Evolutionary conservation across 202 grass and related monocot genomes (phyloP).

Genomic region (Setaria italica): DNA sequence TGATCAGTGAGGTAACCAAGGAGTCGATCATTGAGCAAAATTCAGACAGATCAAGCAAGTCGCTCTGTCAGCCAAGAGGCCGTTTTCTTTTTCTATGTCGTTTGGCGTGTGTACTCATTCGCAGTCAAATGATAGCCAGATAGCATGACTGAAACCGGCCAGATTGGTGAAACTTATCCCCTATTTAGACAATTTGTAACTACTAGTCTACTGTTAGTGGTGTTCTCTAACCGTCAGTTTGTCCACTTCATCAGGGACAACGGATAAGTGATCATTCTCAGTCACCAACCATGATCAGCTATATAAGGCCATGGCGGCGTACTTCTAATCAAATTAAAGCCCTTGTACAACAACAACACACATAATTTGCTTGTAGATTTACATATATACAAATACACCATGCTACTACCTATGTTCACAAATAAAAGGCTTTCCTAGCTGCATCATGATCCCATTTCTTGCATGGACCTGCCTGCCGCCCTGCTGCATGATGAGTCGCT

Average conservation of each 20-base stretch:
- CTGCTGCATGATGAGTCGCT: not conserved
- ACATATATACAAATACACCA: not conserved
- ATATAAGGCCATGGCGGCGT: not conserved
- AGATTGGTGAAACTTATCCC: not conserved
- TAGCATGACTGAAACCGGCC: not conserved
- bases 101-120: not conserved
- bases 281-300: slow-evolving; percentile 10
- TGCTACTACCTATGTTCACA: not conserved
- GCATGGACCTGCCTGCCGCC: slow-evolving; percentile 26
- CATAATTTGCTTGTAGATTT: not conserved
- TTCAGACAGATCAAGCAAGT: not conserved
- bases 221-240: slow-evolving; percentile 15
- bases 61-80: not conserved
- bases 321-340: not conserved
- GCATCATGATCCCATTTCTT: not conserved
- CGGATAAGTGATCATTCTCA: not conserved
- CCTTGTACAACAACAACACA: not conserved
- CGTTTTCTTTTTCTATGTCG: not conserved
- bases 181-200: not conserved
- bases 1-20: slow-evolving; percentile 22
- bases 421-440: not conserved
- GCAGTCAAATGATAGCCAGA: not conserved
- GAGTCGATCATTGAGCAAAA: slow-evolving; percentile 4
- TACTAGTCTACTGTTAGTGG: not conserved
- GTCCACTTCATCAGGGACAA: slow-evolving; percentile 22